phyloP scores from a whole-genome alignment of 768 basidiomycete species.

The Glaciozyma antarctica region DNA sequence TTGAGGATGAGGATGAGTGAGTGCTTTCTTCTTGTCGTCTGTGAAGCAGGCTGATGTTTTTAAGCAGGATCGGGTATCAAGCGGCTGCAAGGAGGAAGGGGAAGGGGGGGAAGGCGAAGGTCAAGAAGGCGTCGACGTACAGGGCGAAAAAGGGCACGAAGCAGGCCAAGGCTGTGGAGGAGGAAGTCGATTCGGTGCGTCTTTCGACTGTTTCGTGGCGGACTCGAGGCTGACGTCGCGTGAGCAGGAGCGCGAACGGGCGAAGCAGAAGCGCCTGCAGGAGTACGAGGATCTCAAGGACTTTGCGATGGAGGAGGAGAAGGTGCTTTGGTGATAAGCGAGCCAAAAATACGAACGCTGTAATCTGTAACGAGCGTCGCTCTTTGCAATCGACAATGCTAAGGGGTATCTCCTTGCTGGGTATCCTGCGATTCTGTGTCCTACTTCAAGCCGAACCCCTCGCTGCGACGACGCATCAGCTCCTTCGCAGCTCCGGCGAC shows the following conservation, averaged over 20 bases:
- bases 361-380: neutral
- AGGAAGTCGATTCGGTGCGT: neutral
- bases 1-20: no score
- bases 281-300: neutral
- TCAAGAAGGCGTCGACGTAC: neutral
- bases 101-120: neutral
- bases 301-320: neutral
- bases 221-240: neutral
- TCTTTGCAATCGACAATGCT: neutral
- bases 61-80: neutral
- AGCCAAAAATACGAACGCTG: neutral
- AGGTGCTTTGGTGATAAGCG: neutral
- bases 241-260: neutral
- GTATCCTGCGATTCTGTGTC: neutral
- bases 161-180: neutral
- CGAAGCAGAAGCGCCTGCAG: neutral
- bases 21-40: no score
- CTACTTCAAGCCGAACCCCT: neutral
- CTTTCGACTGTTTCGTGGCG: neutral
- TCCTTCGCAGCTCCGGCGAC: neutral
- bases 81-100: neutral
- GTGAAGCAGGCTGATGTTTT: no score
- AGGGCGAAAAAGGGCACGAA: neutral
- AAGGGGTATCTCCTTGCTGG: neutral
- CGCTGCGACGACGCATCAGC: neutral